A percentile compares a stretch with the other conserved stretches of the same genome.
Conservation (phyloP, 129 eudicot genomes). For the Lactuca saligna region DNA sequence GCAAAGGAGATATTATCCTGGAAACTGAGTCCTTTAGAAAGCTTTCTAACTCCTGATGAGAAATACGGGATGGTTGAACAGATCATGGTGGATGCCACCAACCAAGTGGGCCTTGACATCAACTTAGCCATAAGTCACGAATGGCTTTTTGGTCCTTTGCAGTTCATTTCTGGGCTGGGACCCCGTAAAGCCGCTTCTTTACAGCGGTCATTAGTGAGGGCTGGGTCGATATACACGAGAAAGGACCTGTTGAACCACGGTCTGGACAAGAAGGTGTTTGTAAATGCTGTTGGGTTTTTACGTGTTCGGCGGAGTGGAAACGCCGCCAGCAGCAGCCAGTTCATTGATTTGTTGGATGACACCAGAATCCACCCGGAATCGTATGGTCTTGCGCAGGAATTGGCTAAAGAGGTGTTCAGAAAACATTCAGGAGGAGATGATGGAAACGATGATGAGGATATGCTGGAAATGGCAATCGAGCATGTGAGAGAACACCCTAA, state of each 20-base stretch:
- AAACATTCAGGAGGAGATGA: constrained; percentile 49
- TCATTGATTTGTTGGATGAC: constrained; percentile 83
- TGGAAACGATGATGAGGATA: constrained; percentile 69
- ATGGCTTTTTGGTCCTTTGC: constrained; percentile 89
- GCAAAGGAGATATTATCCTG: constrained; percentile 86
- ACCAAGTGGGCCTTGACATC: constrained; percentile 92
- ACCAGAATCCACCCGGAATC: constrained; percentile 95
- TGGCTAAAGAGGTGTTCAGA: constrained; percentile 77
- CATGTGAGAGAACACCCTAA: constrained; percentile 79
- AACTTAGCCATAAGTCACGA: constrained; percentile 91
- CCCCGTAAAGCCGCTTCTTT: constrained; percentile 93
- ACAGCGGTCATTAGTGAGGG: constrained; percentile 75
- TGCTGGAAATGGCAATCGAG: constrained; percentile 85
- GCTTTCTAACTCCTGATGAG: constrained; percentile 86
- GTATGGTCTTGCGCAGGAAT: constrained; percentile 81
- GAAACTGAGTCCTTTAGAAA: constrained; percentile 78
- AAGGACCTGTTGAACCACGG: constrained; percentile 85
- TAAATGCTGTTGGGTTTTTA: constrained; percentile 89
- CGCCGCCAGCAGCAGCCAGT: constrained; percentile 80
- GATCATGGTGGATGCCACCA: constrained; percentile 89
- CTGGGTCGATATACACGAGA: constrained; percentile 70
- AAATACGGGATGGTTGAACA: constrained; percentile 91
- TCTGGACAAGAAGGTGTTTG: constrained; percentile 82
- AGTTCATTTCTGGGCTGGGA: constrained; percentile 94
- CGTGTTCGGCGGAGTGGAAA: constrained; percentile 85